phyloP scores from a whole-genome alignment of 2,329 filamentous ascomycete species.

The Aspergillus aculeatus region DNA sequence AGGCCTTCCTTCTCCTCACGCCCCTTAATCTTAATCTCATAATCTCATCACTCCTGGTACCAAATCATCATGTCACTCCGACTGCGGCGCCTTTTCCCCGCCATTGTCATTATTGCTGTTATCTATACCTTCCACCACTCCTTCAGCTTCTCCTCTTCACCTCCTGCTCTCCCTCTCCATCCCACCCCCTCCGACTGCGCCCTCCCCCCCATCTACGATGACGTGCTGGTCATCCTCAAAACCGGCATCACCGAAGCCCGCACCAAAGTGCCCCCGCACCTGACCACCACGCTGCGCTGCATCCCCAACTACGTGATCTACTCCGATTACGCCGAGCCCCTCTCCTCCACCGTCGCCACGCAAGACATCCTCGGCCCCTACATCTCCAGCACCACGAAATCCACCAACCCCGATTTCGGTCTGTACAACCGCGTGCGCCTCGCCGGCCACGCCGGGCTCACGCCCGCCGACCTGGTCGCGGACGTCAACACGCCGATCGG shows the following conservation, averaged over 20 bases:
- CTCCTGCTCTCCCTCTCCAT: not conserved
- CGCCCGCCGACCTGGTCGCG: conserved; percentile 26
- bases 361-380: conserved; percentile 48
- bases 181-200: not conserved
- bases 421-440: conserved; percentile 49
- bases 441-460: conserved; percentile 42
- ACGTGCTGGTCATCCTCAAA: conserved; percentile 39
- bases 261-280: conserved; percentile 55
- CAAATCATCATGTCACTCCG: not conserved
- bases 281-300: conserved; percentile 55
- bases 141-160: not conserved
- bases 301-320: conserved; percentile 57
- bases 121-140: not conserved
- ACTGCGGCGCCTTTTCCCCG: conserved; percentile 1
- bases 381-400: conserved; percentile 40
- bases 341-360: conserved; percentile 47
- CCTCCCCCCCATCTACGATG: conserved; percentile 4
- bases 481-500: conserved; percentile 34
- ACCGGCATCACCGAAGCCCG: conserved; percentile 59
- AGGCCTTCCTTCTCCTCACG: not conserved
- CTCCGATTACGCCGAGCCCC: conserved; percentile 56
- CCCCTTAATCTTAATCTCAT: not conserved
- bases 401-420: conserved; percentile 46
- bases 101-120: not conserved
- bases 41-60: not conserved